Evolutionary conservation across 225 moss, liverwort and hornwort species (phyloP).

Genomic region (Ulota crispa): DNA sequence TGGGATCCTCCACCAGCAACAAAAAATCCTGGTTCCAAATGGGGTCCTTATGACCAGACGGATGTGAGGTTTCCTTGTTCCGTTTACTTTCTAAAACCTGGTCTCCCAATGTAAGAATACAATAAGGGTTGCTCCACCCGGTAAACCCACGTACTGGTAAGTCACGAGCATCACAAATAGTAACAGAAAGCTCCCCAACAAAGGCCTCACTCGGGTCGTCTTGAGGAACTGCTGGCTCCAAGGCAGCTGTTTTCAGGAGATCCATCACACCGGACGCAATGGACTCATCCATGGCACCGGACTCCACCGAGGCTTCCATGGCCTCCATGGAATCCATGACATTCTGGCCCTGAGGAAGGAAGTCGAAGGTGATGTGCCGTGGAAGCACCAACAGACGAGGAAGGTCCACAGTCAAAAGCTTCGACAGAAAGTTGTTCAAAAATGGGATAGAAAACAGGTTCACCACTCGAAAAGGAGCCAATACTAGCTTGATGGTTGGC

Average conservation of each 20-base stretch:
- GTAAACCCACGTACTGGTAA: slow-evolving; percentile 79
- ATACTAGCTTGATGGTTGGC: slow-evolving; percentile 87
- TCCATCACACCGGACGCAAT: slow-evolving; percentile 84
- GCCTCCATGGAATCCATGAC: slow-evolving; percentile 67
- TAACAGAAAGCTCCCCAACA: slow-evolving; percentile 89
- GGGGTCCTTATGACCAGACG: slow-evolving; percentile 85
- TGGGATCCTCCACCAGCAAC: slow-evolving; percentile 80
- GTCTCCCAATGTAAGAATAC: slow-evolving; percentile 80
- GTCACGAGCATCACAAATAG: slow-evolving; percentile 84
- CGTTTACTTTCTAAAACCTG: slow-evolving; percentile 92
- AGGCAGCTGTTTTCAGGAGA: slow-evolving; percentile 69
- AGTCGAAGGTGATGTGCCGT: slow-evolving; percentile 97
- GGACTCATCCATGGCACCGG: slow-evolving; percentile 73
- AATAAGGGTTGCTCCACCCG: slow-evolving; percentile 96
- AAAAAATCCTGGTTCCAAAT: slow-evolving; percentile 97
- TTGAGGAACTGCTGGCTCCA: slow-evolving; percentile 67
- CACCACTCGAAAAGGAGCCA: slow-evolving; percentile 87
- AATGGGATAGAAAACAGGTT: slow-evolving; percentile 96
- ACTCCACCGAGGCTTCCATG: slow-evolving; percentile 61
- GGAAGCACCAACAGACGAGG: slow-evolving; percentile 90
- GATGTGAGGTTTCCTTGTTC: slow-evolving; percentile 92
- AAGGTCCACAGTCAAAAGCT: slow-evolving; percentile 86
- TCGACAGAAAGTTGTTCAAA: slow-evolving; percentile 82
- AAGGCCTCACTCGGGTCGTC: slow-evolving; percentile 90
- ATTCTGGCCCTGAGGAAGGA: slow-evolving; percentile 83